A percentile compares a stretch with the other conserved stretches of the same genome.
phyloP scores from a whole-genome alignment of 148 eudicot species.

The Rhododendron griersonianum region DNA sequence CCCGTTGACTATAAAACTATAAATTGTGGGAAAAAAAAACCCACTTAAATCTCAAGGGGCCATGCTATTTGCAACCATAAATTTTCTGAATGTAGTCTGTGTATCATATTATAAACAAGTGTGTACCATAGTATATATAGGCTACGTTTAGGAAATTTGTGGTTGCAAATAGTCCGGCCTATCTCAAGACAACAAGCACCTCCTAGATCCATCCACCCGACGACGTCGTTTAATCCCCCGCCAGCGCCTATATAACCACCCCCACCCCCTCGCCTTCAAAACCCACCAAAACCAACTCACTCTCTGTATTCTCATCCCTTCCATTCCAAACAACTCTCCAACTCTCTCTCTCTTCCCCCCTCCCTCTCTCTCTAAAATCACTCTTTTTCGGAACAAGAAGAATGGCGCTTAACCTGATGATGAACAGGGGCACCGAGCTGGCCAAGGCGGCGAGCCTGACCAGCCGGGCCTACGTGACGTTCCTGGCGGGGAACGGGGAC shows the following conservation, averaged over 20 bases:
- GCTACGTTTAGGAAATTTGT: too few relatives aligned
- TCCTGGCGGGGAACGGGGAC: slow-evolving; percentile 78
- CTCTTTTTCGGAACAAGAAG: neutral
- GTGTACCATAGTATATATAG: too few relatives aligned
- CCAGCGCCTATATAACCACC: slow-evolving; percentile 22
- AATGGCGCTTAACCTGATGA: slow-evolving; percentile 15
- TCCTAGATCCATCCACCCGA: neutral
- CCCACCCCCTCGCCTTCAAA: neutral
- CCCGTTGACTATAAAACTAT: too few relatives aligned
- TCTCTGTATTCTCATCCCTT: neutral
- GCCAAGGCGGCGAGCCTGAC: slow-evolving; percentile 33
- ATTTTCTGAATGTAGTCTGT: too few relatives aligned
- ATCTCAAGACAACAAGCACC: neutral
- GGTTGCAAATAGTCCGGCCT: too few relatives aligned
- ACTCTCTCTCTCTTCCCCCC: neutral
- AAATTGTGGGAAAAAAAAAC: too few relatives aligned
- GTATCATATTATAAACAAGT: too few relatives aligned
- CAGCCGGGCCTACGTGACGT: slow-evolving; percentile 54
- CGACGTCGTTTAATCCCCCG: neutral
- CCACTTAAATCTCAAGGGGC: too few relatives aligned
- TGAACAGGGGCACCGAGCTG: slow-evolving; percentile 7
- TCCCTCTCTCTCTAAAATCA: neutral
- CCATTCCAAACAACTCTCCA: neutral
- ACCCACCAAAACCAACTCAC: neutral
- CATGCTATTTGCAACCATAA: too few relatives aligned